phyloP scores from a whole-genome alignment of 2,329 filamentous ascomycete genomes.

The Verticillium dahliae region DNA sequence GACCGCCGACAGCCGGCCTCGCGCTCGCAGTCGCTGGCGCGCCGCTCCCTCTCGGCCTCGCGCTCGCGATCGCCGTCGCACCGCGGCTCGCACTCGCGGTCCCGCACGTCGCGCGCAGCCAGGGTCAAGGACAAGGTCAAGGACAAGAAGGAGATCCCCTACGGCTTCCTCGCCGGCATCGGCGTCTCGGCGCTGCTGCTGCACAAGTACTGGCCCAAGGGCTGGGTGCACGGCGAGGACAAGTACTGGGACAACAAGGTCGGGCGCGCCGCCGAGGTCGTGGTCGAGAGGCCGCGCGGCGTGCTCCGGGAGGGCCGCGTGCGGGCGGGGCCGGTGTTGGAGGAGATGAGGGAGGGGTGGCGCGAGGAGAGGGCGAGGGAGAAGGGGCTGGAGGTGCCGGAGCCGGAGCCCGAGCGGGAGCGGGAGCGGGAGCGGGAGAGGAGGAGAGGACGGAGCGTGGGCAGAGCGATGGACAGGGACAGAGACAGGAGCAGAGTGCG shows the following conservation, averaged over 20 bases:
- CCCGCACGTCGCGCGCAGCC: background rate
- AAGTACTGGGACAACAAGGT: constrained; percentile 21
- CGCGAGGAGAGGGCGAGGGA: constrained; percentile 8
- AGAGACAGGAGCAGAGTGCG: background rate
- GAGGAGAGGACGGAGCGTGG: background rate
- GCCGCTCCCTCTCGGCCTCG: background rate
- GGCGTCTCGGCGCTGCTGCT: constrained; percentile 26
- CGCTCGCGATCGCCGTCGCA: background rate
- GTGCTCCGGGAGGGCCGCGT: constrained; percentile 6
- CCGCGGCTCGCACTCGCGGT: background rate
- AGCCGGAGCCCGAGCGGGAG: too few relatives aligned
- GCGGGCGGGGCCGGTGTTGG: constrained; percentile 10
- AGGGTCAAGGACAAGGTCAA: background rate
- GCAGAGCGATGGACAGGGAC: background rate
- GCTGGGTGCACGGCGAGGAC: constrained; percentile 18
- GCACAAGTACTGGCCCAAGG: constrained; percentile 28
- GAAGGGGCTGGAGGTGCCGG: background rate
- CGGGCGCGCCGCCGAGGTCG: constrained; percentile 1
- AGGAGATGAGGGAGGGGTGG: constrained; percentile 8
- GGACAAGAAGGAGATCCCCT: constrained; percentile 17
- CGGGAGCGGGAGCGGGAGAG: background rate
- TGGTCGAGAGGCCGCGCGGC: constrained; percentile 1
- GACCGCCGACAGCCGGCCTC: background rate
- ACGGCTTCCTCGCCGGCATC: constrained; percentile 24
- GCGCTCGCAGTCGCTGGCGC: background rate